A percentile compares a stretch with the other conserved stretches of the same genome.
phyloP scores from a whole-genome alignment of 2,329 filamentous ascomycete species.

The Hymenotorrendiella dingleyae region DNA sequence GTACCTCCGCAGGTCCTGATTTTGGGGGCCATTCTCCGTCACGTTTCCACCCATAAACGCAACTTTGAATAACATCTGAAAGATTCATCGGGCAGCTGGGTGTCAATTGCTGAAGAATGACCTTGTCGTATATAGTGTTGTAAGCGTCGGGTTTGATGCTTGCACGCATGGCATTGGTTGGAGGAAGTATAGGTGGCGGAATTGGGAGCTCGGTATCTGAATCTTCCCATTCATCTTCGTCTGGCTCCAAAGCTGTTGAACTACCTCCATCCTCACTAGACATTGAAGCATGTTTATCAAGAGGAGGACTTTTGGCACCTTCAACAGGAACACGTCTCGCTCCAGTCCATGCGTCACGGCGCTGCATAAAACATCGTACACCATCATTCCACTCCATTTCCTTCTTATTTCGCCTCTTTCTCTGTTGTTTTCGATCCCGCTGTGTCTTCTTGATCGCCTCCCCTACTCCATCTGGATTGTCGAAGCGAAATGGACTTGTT shows the following conservation, averaged over 20 bases:
- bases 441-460: constrained; percentile 19
- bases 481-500: constrained; percentile 33
- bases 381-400: constrained; percentile 77
- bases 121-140: constrained; percentile 81
- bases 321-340: constrained; percentile 49
- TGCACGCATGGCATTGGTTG: constrained; percentile 68
- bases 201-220: constrained; percentile 51
- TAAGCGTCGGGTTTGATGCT: constrained; percentile 72
- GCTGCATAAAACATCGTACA: constrained; percentile 68
- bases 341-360: constrained; percentile 80
- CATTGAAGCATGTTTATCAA: too few relatives aligned
- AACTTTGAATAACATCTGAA: constrained; percentile 69
- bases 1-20: constrained; percentile 38
- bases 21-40: constrained; percentile 89
- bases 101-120: constrained; percentile 72
- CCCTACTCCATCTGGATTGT: constrained; percentile 35
- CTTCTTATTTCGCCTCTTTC: constrained; percentile 47
- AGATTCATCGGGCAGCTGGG: constrained; percentile 88
- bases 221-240: constrained; percentile 20
- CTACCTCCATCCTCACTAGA: constrained; percentile 20
- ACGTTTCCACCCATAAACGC: constrained; percentile 86
- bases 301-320: constrained; percentile 23
- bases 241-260: constrained; percentile 20
- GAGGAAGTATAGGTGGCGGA: constrained; percentile 65
- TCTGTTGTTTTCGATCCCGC: constrained; percentile 35